A percentile compares a stretch with the other conserved stretches of the same genome.
Evolutionary conservation across 2,329 filamentous ascomycete genomes (phyloP).

Genomic region (Immersiporthe knoxdaviesiana): DNA sequence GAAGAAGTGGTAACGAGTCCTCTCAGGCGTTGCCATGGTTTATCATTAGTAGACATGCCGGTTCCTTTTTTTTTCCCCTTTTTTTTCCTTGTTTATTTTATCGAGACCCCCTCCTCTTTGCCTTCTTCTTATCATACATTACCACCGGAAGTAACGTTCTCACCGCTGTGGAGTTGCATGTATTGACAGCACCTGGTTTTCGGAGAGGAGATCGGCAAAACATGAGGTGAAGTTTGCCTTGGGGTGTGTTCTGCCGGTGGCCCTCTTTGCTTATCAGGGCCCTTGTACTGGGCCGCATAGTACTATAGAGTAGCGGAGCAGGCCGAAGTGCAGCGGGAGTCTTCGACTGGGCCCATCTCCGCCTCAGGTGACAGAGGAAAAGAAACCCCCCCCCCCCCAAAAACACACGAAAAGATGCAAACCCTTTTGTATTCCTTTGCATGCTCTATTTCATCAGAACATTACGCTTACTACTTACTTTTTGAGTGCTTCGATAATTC

Average conservation of each 20-base stretch:
- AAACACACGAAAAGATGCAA: too few species aligned
- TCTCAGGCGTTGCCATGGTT: slow-evolving; percentile 18
- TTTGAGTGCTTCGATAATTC: too few species aligned
- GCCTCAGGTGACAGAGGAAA: not conserved
- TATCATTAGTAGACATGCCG: slow-evolving; percentile 9
- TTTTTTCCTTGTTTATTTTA: not conserved
- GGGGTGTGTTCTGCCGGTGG: slow-evolving; percentile 1
- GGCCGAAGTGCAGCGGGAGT: not conserved
- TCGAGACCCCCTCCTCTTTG: not conserved
- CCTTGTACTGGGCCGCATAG: not conserved
- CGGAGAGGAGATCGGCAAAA: not conserved
- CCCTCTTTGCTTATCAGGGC: not conserved
- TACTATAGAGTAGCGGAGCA: not conserved
- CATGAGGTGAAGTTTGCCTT: not conserved
- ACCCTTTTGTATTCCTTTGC: too few species aligned
- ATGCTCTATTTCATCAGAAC: too few species aligned
- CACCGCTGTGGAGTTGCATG: slow-evolving; percentile 13
- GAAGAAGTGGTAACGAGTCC: not conserved
- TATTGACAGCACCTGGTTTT: not conserved
- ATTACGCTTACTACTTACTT: too few species aligned
- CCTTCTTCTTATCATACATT: not conserved
- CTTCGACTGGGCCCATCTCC: not conserved
- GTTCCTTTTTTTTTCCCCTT: not conserved
- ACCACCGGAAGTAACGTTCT: slow-evolving; percentile 19
- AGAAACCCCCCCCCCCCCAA: too few species aligned